Conservation (phyloP, 768 basidiomycete genomes). For the Dioszegia crocea region DNA sequence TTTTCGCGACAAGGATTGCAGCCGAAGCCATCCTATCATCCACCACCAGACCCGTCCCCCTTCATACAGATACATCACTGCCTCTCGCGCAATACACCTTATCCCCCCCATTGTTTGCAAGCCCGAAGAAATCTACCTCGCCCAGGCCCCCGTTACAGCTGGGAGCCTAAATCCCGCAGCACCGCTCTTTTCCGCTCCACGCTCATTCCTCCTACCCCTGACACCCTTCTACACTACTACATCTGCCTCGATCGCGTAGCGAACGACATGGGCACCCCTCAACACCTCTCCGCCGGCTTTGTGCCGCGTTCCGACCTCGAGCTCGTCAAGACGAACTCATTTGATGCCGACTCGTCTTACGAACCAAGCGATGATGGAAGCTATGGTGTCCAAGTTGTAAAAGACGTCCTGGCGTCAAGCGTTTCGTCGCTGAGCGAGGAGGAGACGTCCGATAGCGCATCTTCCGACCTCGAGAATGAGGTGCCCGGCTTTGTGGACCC, state of each 20-base stretch:
- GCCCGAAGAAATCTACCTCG: too few relatives aligned
- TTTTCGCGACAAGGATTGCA: too few relatives aligned
- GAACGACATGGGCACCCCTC: neutral
- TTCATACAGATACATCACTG: too few relatives aligned
- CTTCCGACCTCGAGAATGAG: conserved; percentile 1
- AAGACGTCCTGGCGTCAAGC: neutral
- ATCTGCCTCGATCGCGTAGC: too few relatives aligned
- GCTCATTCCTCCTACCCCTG: too few relatives aligned
- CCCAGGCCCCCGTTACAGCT: too few relatives aligned
- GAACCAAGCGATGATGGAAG: conserved; percentile 4
- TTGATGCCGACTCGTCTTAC: neutral
- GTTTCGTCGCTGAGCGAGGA: conserved; percentile 6
- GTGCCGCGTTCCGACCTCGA: neutral
- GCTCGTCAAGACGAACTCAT: neutral
- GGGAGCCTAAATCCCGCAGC: too few relatives aligned
- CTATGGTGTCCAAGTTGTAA: conserved; percentile 3
- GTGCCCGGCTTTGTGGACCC: conserved; percentile 10
- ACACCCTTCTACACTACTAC: neutral
- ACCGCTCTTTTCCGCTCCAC: too few relatives aligned
- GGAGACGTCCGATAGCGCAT: conserved; percentile 1
- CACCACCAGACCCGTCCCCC: too few relatives aligned
- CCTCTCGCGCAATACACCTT: too few relatives aligned
- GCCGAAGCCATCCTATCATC: too few relatives aligned
- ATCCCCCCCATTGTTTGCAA: too few relatives aligned
- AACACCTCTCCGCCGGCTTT: neutral